A percentile compares a stretch with the other conserved stretches of the same genome.
Conservation (phyloP, 305 asterid genomes). For the Fraxinus velutina region DNA sequence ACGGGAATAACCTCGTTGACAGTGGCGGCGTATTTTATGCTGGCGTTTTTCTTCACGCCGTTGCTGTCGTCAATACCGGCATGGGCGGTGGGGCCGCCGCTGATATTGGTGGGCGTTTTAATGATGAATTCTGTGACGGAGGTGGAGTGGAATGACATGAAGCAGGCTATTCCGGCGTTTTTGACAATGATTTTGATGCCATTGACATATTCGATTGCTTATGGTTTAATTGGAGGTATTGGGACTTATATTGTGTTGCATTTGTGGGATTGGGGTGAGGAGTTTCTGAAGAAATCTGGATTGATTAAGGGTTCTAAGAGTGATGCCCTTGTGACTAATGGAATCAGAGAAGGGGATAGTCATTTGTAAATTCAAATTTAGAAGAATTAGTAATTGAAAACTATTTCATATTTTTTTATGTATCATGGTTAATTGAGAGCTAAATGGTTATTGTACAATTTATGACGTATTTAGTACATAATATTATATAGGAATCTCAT, state of each 20-base stretch:
- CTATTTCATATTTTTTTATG: neutral
- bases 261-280: slow-evolving; percentile 61
- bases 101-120: slow-evolving; percentile 81
- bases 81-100: slow-evolving; percentile 99
- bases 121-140: slow-evolving; percentile 96
- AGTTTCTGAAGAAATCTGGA: slow-evolving; percentile 33
- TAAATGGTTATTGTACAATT: neutral
- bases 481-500: neutral
- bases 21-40: slow-evolving; percentile 63
- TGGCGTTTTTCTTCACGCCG: slow-evolving; percentile 87
- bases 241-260: slow-evolving; percentile 66
- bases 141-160: slow-evolving; percentile 86
- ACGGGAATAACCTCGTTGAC: slow-evolving; percentile 86
- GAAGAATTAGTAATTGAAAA: neutral
- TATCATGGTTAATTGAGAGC: neutral
- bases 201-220: slow-evolving; percentile 80
- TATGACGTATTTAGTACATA: neutral
- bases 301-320: slow-evolving; percentile 17
- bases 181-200: slow-evolving; percentile 79
- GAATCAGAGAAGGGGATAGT: slow-evolving; percentile 23
- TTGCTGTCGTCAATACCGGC: slow-evolving; percentile 82
- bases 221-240: slow-evolving; percentile 89
- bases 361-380: neutral
- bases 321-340: slow-evolving; percentile 12
- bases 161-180: slow-evolving; percentile 92